A percentile compares a stretch with the other conserved stretches of the same genome.
Conservation (phyloP, 2,329 filamentous ascomycete species). For the Pseudogymnoascus sp. region DNA sequence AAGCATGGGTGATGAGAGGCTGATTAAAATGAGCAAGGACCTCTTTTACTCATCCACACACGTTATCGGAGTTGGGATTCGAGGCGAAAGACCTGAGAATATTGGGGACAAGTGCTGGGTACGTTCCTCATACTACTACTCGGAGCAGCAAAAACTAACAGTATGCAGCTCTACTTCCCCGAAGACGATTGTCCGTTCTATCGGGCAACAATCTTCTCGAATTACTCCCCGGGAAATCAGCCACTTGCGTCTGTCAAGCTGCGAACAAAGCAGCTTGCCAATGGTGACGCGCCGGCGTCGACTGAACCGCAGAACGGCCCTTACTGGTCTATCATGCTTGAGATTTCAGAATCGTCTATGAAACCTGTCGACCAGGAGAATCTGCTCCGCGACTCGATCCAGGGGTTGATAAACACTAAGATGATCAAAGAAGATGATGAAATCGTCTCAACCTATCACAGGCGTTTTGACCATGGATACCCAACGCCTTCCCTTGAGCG, state of each 20-base stretch:
- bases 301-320: constrained; percentile 74
- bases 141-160: constrained; percentile 21
- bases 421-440: constrained; percentile 89
- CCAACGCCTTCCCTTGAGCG: constrained; percentile 91
- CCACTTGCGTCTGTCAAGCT: constrained; percentile 76
- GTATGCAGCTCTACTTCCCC: constrained; percentile 79
- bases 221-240: constrained; percentile 99
- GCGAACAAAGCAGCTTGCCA: constrained; percentile 74
- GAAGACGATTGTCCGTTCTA: constrained; percentile 99
- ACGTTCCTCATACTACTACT: constrained; percentile 28
- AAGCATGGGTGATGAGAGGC: constrained; percentile 79
- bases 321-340: constrained; percentile 99
- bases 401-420: constrained; percentile 94
- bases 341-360: constrained; percentile 91
- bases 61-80: constrained; percentile 92
- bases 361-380: constrained; percentile 87
- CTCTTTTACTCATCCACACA: constrained; percentile 97
- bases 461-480: constrained; percentile 96
- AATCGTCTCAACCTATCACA: constrained; percentile 97
- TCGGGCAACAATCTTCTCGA: constrained; percentile 99
- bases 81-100: constrained; percentile 82
- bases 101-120: constrained; percentile 99
- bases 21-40: constrained; percentile 75
- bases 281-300: constrained; percentile 73
- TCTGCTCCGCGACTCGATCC: constrained; percentile 83